These are phyloP conservation scores for Cordyceps cateniannulata DNA, from an alignment of 2,329 filamentous ascomycete genomes.

Conservation along the genomic window DNA sequence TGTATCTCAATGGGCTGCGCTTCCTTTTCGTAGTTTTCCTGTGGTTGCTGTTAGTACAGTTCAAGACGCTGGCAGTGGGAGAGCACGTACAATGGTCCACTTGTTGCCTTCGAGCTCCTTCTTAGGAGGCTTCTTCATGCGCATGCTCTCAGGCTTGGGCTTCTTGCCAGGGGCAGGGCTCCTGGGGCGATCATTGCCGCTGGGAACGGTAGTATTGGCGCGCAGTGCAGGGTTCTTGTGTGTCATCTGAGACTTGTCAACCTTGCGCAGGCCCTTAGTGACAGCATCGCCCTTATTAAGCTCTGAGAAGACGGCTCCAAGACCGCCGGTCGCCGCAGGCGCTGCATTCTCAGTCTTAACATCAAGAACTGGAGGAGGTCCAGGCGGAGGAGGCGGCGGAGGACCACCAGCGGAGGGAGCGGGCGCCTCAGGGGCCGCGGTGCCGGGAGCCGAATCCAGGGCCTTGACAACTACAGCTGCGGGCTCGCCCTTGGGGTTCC, in stretches of 20 bases:
- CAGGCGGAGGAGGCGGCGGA: conserved; percentile 55
- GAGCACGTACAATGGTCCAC: conserved; percentile 67
- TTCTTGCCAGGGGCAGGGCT: conserved; percentile 85
- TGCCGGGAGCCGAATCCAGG: conserved; percentile 37
- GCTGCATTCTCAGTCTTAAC: conserved; percentile 38
- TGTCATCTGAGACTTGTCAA: conserved; percentile 93
- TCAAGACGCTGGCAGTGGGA: background rate
- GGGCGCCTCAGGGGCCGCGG: conserved; percentile 35
- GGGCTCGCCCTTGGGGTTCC: conserved; percentile 75
- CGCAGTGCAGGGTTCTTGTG: conserved; percentile 94
- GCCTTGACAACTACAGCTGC: conserved; percentile 60
- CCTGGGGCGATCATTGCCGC: conserved; percentile 58
- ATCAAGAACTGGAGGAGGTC: conserved; percentile 60
- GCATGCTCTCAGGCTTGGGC: conserved; percentile 80
- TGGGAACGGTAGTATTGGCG: conserved; percentile 62
- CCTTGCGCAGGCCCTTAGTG: conserved; percentile 83
- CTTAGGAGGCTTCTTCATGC: conserved; percentile 71
- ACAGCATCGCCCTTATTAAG: conserved; percentile 86
- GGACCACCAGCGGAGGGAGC: conserved; percentile 45
- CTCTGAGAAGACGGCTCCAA: conserved; percentile 85
- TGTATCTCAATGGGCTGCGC: conserved; percentile 69
- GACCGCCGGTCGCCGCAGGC: conserved; percentile 44
- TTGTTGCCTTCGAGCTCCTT: conserved; percentile 84
- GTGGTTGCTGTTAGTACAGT: conserved; percentile 4
- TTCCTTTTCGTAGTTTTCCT: conserved; percentile 88